A percentile compares a stretch with the other conserved stretches of the same genome.
These are phyloP conservation scores for Austroboletus eburneus DNA, from an alignment of 768 basidiomycete genomes.

Conservation along the genomic window DNA sequence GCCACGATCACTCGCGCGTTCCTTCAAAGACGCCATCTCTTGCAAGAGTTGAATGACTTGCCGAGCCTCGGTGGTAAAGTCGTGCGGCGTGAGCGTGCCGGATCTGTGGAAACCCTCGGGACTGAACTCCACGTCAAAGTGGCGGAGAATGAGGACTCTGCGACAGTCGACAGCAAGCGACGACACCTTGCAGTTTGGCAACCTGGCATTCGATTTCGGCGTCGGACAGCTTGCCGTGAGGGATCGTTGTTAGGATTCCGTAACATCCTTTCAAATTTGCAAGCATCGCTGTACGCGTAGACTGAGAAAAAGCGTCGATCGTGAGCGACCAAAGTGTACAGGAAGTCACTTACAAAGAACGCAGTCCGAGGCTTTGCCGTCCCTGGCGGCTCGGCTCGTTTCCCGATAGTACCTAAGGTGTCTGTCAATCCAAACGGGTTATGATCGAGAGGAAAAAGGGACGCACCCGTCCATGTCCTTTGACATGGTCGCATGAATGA, in stretches of 20 bases:
- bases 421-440: slow-evolving; percentile 1
- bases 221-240: slow-evolving; percentile 21
- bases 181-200: slow-evolving; percentile 61
- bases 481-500: slow-evolving; percentile 84
- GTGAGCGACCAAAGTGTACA: neutral
- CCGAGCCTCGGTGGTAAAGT: slow-evolving; percentile 59
- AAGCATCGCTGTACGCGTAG: slow-evolving; percentile 59
- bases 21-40: slow-evolving; percentile 38
- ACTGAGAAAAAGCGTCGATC: slow-evolving; percentile 37
- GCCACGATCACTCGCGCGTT: too few relatives aligned
- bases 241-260: slow-evolving; percentile 44
- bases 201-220: slow-evolving; percentile 67
- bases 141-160: slow-evolving; percentile 79
- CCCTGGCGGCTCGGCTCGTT: slow-evolving; percentile 94
- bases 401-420: slow-evolving; percentile 80
- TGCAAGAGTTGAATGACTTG: slow-evolving; percentile 58
- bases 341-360: slow-evolving; percentile 75
- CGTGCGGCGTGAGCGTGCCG: slow-evolving; percentile 41
- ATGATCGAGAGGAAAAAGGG: neutral
- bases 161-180: slow-evolving; percentile 87
- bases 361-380: slow-evolving; percentile 80
- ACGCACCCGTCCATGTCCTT: slow-evolving; percentile 76
- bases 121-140: slow-evolving; percentile 83
- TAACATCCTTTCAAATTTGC: slow-evolving; percentile 56
- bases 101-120: slow-evolving; percentile 55